These are phyloP conservation scores for Fusarium kyushuense DNA, from an alignment of 2,329 filamentous ascomycete species.

Conservation along the genomic window DNA sequence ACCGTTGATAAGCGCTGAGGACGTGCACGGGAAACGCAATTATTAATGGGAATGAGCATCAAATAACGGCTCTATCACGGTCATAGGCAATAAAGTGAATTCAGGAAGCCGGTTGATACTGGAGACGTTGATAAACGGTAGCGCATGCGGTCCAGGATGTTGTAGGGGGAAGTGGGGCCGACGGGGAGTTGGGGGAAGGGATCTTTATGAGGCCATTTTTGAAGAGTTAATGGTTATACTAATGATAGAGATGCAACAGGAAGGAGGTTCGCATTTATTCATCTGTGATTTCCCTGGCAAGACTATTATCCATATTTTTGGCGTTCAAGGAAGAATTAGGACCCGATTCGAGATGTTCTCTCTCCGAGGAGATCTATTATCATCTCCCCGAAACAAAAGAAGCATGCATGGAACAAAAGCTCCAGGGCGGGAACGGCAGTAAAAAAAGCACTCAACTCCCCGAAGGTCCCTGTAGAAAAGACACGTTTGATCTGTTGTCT, in stretches of 20 bases:
- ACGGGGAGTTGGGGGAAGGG: slow-evolving; percentile 35
- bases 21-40: slow-evolving; percentile 2
- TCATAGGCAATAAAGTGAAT: background rate
- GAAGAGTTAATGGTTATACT: slow-evolving; percentile 8
- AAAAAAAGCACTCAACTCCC: slow-evolving; percentile 27
- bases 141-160: background rate
- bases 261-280: too few species aligned
- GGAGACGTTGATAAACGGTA: slow-evolving; percentile 20
- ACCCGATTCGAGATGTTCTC: background rate
- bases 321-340: rapidly evolving
- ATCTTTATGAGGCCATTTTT: slow-evolving; percentile 28
- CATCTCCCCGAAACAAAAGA: slow-evolving; percentile 32
- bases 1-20: slow-evolving; percentile 11
- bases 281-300: too few species aligned
- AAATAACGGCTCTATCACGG: background rate
- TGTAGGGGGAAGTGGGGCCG: slow-evolving; percentile 29
- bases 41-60: slow-evolving; percentile 4
- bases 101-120: background rate
- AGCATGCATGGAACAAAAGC: slow-evolving; percentile 27
- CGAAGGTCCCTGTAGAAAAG: slow-evolving; percentile 16
- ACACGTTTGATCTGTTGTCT: background rate
- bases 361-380: background rate
- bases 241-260: background rate
- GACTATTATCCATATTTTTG: background rate
- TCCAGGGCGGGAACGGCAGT: slow-evolving; percentile 1